These are phyloP conservation scores for Tylopilus orsonianus DNA, from an alignment of 1,284 basidiomycete species.

Conservation along the genomic window DNA sequence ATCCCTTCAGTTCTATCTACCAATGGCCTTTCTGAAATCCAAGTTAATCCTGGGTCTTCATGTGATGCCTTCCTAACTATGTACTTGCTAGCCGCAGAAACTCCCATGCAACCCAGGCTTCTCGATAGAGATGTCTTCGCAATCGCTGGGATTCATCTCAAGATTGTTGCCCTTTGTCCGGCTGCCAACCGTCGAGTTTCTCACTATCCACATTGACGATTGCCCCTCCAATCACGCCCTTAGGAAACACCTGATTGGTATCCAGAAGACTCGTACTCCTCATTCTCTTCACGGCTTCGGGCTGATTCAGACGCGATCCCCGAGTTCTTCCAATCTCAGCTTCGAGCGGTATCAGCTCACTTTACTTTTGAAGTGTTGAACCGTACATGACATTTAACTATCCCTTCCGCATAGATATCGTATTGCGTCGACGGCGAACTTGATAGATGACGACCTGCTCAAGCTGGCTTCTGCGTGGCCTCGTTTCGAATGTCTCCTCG, in stretches of 20 bases:
- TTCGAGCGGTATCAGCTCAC: slow-evolving; percentile 10
- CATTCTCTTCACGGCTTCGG: slow-evolving; percentile 8
- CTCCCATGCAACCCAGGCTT: too few relatives aligned
- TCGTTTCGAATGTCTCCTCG: slow-evolving; percentile 15
- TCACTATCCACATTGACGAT: slow-evolving; percentile 14
- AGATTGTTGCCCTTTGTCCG: slow-evolving; percentile 6
- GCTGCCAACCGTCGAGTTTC: slow-evolving; percentile 15
- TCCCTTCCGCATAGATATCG: slow-evolving; percentile 16
- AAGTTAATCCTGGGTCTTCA: too few relatives aligned
- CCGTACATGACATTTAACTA: slow-evolving; percentile 16
- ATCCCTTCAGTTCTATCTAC: too few relatives aligned
- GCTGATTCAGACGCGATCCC: slow-evolving; percentile 16
- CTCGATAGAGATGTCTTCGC: slow-evolving; percentile 16
- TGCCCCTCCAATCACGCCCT: slow-evolving; percentile 14
- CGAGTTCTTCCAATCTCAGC: background rate
- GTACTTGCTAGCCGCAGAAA: too few relatives aligned
- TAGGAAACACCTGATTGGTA: slow-evolving; percentile 4
- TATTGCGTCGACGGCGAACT: slow-evolving; percentile 10
- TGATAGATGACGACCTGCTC: slow-evolving; percentile 16
- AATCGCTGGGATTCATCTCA: slow-evolving; percentile 9
- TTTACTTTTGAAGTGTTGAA: slow-evolving; percentile 16
- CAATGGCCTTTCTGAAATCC: too few relatives aligned
- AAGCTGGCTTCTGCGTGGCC: slow-evolving; percentile 19
- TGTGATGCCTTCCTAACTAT: too few relatives aligned
- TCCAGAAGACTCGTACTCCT: slow-evolving; percentile 11